Conservation (phyloP, 2,329 filamentous ascomycete genomes). For the Cadophora gregata region DNA sequence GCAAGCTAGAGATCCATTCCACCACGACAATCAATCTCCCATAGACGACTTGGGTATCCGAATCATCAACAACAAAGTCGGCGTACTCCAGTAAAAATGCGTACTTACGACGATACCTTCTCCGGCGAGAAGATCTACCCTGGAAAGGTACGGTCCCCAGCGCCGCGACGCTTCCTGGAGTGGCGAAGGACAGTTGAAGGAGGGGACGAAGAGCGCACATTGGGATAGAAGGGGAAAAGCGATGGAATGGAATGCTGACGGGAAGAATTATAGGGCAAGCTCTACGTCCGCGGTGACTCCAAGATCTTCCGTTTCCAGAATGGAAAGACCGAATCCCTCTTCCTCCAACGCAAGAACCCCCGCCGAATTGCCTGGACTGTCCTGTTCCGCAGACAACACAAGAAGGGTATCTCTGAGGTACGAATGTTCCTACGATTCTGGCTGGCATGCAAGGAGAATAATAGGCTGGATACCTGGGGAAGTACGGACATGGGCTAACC, state of each 20-base stretch:
- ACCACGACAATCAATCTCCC: slow-evolving; percentile 30
- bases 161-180: slow-evolving; percentile 29
- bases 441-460: neutral
- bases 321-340: slow-evolving; percentile 99
- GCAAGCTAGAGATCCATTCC: slow-evolving; percentile 28
- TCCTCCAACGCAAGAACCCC: slow-evolving; percentile 99
- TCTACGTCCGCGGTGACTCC: slow-evolving; percentile 99
- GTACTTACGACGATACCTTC: slow-evolving; percentile 75
- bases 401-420: slow-evolving; percentile 99
- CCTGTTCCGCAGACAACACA: slow-evolving; percentile 98
- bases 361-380: slow-evolving; percentile 99
- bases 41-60: slow-evolving; percentile 34
- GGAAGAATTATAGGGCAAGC: slow-evolving; percentile 77
- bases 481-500: slow-evolving; percentile 30
- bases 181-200: slow-evolving; percentile 24
- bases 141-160: slow-evolving; percentile 67
- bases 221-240: slow-evolving; percentile 18
- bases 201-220: slow-evolving; percentile 17
- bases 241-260: slow-evolving; percentile 38
- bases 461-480: slow-evolving; percentile 11
- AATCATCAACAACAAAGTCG: slow-evolving; percentile 40
- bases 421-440: slow-evolving; percentile 47
- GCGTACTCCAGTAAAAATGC: slow-evolving; percentile 42
- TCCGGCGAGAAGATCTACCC: slow-evolving; percentile 81
- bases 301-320: slow-evolving; percentile 99